Evolutionary conservation across 2,329 filamentous ascomycete species (phyloP), one percentile per base, ranked within the genome.

Genomic region (Fusarium palustre): DNA sequence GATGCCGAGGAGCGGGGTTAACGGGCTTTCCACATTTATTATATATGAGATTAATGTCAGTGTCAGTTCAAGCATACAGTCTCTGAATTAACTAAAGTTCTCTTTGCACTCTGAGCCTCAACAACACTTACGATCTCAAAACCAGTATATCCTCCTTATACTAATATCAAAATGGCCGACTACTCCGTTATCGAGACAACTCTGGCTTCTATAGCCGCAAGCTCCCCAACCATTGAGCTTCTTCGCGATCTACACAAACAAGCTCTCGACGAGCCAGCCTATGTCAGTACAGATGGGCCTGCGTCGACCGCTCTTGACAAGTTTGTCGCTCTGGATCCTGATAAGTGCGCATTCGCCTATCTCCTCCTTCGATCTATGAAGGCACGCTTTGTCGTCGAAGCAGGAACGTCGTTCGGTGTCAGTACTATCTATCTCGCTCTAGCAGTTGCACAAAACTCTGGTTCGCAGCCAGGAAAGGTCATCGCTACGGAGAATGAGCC

Each of bases 371-470:
- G 82, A 5, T 79, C 82, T 13, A 84, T 77, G 12, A 80, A 82
- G 3, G 87, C 87, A 1, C 79, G 78, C 3, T 82, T 81, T 42
- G 78, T 89, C 24, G 83, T 90, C 38, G 88, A 90, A 72, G 87
- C 86, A 0, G 88, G 88, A 1, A 90, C 88, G 1, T 86, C 83
- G 42, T 90, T 87, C 59, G 88, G 88, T 4, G 83, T 90, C 2
- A 87, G 84, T 58, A 90, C 88, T 0, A 87, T 90, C 45, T 90
- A 89, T 62, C 81, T 90, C 3, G 86, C 87, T 0, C 78, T 90
- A 3, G 88, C 87, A 0, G 85, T 86, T 1, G 81, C 80, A 0
- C 80, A 85, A 56, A 88, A 86, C 59, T 79, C 78, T 36, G 59
- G 16, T 41, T 57, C 34, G 13, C 62, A 34, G 73, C 75, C 15